A percentile compares a stretch with the other conserved stretches of the same genome.
Conservation (phyloP, 371 early-diverging fungal species). For the Fennellomyces sp. region DNA sequence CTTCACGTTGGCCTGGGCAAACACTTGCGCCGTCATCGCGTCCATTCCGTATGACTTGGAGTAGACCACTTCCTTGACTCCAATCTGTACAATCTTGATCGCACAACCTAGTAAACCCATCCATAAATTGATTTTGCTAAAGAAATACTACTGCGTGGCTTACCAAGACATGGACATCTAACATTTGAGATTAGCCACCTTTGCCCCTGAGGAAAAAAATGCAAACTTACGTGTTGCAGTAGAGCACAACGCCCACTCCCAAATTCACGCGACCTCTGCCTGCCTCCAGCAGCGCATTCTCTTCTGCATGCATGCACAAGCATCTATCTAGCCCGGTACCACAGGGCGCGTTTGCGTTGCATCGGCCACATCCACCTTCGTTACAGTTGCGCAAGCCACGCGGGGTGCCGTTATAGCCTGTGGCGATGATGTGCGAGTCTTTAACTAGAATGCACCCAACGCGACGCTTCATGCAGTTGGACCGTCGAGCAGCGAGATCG, state of each 20-base stretch:
- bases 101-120: slow-evolving; percentile 77
- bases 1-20: slow-evolving; percentile 79
- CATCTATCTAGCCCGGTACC: slow-evolving; percentile 87
- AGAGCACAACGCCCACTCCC: slow-evolving; percentile 72
- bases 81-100: slow-evolving; percentile 95
- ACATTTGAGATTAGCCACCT: background rate
- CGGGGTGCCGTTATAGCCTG: slow-evolving; percentile 99
- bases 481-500: slow-evolving; percentile 81
- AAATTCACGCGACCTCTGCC: slow-evolving; percentile 81
- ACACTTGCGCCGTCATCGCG: slow-evolving; percentile 75
- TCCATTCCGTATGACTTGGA: slow-evolving; percentile 90
- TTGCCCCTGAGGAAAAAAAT: background rate
- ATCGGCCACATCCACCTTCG: slow-evolving; percentile 94
- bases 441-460: slow-evolving; percentile 97
- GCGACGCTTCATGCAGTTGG: slow-evolving; percentile 97
- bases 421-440: slow-evolving; percentile 88
- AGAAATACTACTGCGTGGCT: slow-evolving; percentile 15
- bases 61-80: slow-evolving; percentile 93
- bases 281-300: slow-evolving; percentile 96
- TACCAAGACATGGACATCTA: slow-evolving; percentile 77
- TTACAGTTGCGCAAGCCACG: slow-evolving; percentile 90
- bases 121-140: slow-evolving; percentile 22
- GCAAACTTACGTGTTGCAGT: slow-evolving; percentile 83
- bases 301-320: slow-evolving; percentile 98
- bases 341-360: slow-evolving; percentile 82